phyloP scores from a whole-genome alignment of 805 yeast genomes.

The Cyberlindnera misumaiensis region DNA sequence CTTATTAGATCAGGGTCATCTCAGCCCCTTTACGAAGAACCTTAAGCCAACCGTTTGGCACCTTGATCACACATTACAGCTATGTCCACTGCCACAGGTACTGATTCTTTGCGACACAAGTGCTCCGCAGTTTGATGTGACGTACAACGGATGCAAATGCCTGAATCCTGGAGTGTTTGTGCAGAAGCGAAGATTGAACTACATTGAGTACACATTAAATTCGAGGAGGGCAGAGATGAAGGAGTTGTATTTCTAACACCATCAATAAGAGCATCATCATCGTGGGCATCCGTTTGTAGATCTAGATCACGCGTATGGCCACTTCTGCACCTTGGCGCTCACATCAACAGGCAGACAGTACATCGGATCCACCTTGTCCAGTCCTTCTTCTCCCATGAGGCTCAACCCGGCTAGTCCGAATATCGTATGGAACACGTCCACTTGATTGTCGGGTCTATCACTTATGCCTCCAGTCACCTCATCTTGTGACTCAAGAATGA shows the following conservation, averaged over 20 bases:
- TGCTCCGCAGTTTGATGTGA: slow-evolving; percentile 64
- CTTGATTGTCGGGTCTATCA: slow-evolving; percentile 86
- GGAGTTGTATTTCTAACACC: slow-evolving; percentile 33
- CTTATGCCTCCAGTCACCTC: slow-evolving; percentile 78
- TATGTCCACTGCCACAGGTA: slow-evolving; percentile 74
- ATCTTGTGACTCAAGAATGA: slow-evolving; percentile 78
- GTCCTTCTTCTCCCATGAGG: slow-evolving; percentile 53
- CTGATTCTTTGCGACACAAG: slow-evolving; percentile 62
- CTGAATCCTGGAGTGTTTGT: slow-evolving; percentile 62
- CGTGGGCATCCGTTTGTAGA: not conserved
- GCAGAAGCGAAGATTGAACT: slow-evolving; percentile 45
- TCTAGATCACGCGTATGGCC: slow-evolving; percentile 27
- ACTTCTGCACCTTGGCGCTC: slow-evolving; percentile 28
- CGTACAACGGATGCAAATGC: slow-evolving; percentile 78
- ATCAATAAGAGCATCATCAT: not conserved
- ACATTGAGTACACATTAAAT: slow-evolving; percentile 68
- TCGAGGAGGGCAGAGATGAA: slow-evolving; percentile 43
- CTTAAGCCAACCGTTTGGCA: slow-evolving; percentile 64
- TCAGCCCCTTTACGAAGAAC: slow-evolving; percentile 68
- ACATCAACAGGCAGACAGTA: slow-evolving; percentile 68
- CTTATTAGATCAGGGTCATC: slow-evolving; percentile 76
- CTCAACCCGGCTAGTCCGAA: slow-evolving; percentile 89
- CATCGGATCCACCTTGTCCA: slow-evolving; percentile 71
- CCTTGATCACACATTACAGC: slow-evolving; percentile 57
- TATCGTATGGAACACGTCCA: slow-evolving; percentile 87